Conservation (phyloP, 1,284 basidiomycete genomes). For the Vanrija sp. region DNA sequence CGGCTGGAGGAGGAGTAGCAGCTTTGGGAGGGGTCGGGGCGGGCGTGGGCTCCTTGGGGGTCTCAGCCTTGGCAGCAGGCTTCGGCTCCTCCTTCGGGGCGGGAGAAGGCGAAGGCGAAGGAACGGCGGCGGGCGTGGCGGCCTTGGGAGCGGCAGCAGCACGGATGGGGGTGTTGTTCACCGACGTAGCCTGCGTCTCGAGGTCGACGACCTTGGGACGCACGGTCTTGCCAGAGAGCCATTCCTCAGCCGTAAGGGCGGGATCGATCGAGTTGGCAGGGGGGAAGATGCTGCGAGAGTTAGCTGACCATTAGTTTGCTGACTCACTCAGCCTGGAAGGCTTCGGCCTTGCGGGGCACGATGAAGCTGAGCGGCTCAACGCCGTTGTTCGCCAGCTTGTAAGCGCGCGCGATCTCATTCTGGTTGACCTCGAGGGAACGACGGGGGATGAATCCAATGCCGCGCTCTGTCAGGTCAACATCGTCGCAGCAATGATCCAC, state of each 20-base stretch:
- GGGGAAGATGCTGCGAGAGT: slow-evolving; percentile 75
- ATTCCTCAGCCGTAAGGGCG: slow-evolving; percentile 75
- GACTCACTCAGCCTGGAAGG: slow-evolving; percentile 48
- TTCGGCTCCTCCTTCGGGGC: slow-evolving; percentile 8
- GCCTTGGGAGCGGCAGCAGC: slow-evolving; percentile 34
- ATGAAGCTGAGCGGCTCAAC: slow-evolving; percentile 91
- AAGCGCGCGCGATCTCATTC: slow-evolving; percentile 92
- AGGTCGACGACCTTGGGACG: slow-evolving; percentile 62
- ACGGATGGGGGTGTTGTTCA: slow-evolving; percentile 46
- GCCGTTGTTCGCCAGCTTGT: slow-evolving; percentile 73
- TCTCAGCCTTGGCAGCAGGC: slow-evolving; percentile 10
- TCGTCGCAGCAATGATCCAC: slow-evolving; percentile 2
- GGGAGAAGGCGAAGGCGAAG: background rate
- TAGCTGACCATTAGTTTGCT: background rate
- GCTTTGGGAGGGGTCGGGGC: slow-evolving; percentile 6
- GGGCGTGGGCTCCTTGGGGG: slow-evolving; percentile 3
- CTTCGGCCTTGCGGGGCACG: slow-evolving; percentile 71
- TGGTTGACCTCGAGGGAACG: slow-evolving; percentile 81
- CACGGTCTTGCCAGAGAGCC: slow-evolving; percentile 74
- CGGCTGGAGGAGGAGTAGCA: slow-evolving; percentile 6
- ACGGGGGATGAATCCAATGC: slow-evolving; percentile 92
- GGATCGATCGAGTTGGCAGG: slow-evolving; percentile 78
- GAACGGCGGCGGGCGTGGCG: slow-evolving; percentile 7
- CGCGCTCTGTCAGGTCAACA: slow-evolving; percentile 60
- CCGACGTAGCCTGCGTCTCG: slow-evolving; percentile 48